phyloP scores from a whole-genome alignment of 352 stramenopile species.

The Albugo candida region DNA sequence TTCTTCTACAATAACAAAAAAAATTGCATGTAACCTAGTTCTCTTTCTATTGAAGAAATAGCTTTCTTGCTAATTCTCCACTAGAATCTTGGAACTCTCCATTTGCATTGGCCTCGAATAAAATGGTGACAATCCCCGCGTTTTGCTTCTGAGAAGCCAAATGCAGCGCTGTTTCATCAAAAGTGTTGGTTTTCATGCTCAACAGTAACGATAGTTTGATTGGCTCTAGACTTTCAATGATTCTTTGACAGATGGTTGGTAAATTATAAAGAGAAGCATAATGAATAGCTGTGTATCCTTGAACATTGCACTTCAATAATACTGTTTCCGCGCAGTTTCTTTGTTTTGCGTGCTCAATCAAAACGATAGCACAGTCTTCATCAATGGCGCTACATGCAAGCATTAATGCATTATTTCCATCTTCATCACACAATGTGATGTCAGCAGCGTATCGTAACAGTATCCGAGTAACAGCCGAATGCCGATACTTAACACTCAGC shows the following conservation, averaged over 20 bases:
- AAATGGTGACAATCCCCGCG: too few species aligned
- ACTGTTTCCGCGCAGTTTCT: conserved; percentile 2
- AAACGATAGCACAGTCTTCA: conserved; percentile 25
- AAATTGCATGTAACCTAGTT: too few species aligned
- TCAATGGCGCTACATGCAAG: conserved; percentile 27
- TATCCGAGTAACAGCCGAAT: conserved; percentile 5
- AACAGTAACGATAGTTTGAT: conserved; percentile 15
- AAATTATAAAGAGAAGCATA: conserved; percentile 28
- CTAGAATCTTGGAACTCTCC: too few species aligned
- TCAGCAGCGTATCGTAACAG: conserved; percentile 4
- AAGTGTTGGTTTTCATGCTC: conserved; percentile 21
- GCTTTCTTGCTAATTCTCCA: too few species aligned
- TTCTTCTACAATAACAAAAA: too few species aligned
- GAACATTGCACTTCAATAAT: conserved; percentile 26
- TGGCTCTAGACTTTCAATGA: conserved; percentile 19
- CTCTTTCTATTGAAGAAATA: too few species aligned
- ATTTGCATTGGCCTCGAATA: too few species aligned
- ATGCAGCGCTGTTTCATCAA: conserved; percentile 37
- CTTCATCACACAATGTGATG: conserved; percentile 11
- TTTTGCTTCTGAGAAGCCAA: conserved; percentile 29
- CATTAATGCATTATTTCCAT: conserved; percentile 29
- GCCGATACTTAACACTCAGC: conserved; percentile 4
- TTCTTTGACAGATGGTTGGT: conserved; percentile 11
- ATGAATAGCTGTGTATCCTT: conserved; percentile 43
- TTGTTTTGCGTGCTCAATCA: conserved; percentile 11